Base-by-base conservation (phyloP, 2,329 filamentous ascomycete genomes). In the Lasiodiplodia sp. region DNA sequence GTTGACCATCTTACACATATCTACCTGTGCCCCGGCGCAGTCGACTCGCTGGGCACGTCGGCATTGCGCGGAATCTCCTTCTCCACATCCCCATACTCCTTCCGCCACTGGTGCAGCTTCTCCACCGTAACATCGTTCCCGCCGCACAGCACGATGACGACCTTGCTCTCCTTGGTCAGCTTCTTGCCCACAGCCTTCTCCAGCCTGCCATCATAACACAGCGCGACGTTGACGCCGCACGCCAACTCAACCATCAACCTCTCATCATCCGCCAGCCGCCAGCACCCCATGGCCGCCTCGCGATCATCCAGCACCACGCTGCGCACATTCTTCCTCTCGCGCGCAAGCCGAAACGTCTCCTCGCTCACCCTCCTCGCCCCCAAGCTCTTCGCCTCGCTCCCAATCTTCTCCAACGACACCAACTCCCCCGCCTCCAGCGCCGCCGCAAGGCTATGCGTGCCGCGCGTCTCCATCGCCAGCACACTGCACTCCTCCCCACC, bases 121-220 rank as follows among this genome's bases (percentile, higher is more conserved):
- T 96, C 81, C 3, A 84, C 78, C 0, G 79, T 85, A 38, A 87
- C 80, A 73, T 85, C 85, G 63, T 81, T 85, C 16, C 85, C 86
- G 1, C 95, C 95, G 75, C 95, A 98, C 7, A 97, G 89, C 28
- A 97, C 85, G 66, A 97, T 83, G 1, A 97, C 93, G 6, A 97
- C 96, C 82, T 83, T 93, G 1, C 87, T 90, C 0, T 85, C 95
- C 1, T 92, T 92, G 56, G 92, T 96, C 78, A 81, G 96, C 51
- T 94, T 94, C 93, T 94, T 0, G 94, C 94, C 16, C 92, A 97
- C 82, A 97, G 97, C 79, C 96, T 97, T 73, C 94, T 94, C 4
- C 86, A 80, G 1, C 75, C 79, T 7, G 77, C 53, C 67, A 18
- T 65, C 44, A 5, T 60, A 57, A 40, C 62, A 66, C 3, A 88